Percentiles rank a stretch among this genome's conserved stretches.
These are phyloP conservation scores for Pythium chondricola DNA, from an alignment of 352 stramenopile genomes.

Conservation along the genomic window DNA sequence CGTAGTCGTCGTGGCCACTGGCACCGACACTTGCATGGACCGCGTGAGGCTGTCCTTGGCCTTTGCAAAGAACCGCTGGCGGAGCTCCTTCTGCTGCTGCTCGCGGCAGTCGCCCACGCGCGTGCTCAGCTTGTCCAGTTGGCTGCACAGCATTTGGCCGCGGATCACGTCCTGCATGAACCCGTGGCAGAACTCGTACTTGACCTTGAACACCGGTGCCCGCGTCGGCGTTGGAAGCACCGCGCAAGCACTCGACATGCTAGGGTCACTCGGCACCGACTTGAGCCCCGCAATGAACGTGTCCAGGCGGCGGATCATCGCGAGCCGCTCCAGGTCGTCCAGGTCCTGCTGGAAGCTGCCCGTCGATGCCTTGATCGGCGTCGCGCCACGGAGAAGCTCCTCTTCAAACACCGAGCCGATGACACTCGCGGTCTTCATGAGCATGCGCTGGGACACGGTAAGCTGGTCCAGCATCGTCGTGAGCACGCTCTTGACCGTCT, in stretches of 20 bases:
- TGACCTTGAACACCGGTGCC: conserved; percentile 45
- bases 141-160: conserved; percentile 72
- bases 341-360: conserved; percentile 59
- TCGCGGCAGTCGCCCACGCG: conserved; percentile 69
- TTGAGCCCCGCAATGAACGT: conserved; percentile 68
- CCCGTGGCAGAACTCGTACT: conserved; percentile 81
- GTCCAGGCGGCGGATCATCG: conserved; percentile 75
- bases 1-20: neutral
- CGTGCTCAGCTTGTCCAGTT: conserved; percentile 74
- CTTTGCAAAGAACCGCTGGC: conserved; percentile 73
- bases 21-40: conserved; percentile 27
- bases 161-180: conserved; percentile 84
- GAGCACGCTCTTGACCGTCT: conserved; percentile 80
- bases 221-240: neutral
- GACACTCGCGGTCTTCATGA: conserved; percentile 84
- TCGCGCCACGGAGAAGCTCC: conserved; percentile 56
- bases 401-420: conserved; percentile 75
- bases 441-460: conserved; percentile 76
- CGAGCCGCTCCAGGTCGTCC: conserved; percentile 61
- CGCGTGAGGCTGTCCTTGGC: conserved; percentile 50
- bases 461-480: conserved; percentile 80
- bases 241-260: neutral
- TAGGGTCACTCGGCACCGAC: no score
- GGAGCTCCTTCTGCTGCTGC: conserved; percentile 68
- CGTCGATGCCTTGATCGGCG: conserved; percentile 69